These are phyloP conservation scores for Aspergillus pseudotamarii DNA, from an alignment of 2,329 filamentous ascomycete species.

Conservation along the genomic window DNA sequence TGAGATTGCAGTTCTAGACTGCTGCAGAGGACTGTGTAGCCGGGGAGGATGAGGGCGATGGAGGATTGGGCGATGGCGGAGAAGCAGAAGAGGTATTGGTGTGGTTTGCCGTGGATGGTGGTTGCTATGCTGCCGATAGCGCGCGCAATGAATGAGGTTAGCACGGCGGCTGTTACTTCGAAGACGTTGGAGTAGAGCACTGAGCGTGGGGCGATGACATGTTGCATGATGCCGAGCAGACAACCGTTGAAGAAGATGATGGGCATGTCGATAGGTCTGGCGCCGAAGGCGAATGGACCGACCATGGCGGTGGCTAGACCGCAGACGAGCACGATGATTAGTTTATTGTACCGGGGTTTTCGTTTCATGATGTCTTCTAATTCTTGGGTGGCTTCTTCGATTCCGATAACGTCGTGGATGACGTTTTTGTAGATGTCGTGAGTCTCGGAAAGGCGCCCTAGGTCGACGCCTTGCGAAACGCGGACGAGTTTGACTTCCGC, in stretches of 20 bases:
- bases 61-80: conserved; percentile 72
- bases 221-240: conserved; percentile 72
- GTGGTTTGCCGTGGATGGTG: conserved; percentile 38
- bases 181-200: conserved; percentile 68
- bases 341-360: conserved; percentile 57
- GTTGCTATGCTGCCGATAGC: conserved; percentile 66
- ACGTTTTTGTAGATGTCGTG: conserved; percentile 53
- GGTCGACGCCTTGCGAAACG: conserved; percentile 45
- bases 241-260: conserved; percentile 76
- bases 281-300: conserved; percentile 78
- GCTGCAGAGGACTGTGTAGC: conserved; percentile 64
- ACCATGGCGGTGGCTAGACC: conserved; percentile 76
- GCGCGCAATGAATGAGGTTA: conserved; percentile 71
- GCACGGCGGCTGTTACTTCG: conserved; percentile 64
- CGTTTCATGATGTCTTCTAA: conserved; percentile 59
- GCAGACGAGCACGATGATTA: conserved; percentile 66
- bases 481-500: conserved; percentile 51
- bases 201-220: conserved; percentile 73
- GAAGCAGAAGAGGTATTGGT: conserved; percentile 64
- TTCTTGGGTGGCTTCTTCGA: conserved; percentile 48
- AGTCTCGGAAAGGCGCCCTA: conserved; percentile 47
- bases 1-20: conserved; percentile 70
- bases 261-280: conserved; percentile 75
- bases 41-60: conserved; percentile 73
- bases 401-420: conserved; percentile 49